Percentiles rank a stretch among this genome's conserved stretches.
phyloP scores from a whole-genome alignment of 306 rosid genomes.

The Luffa aegyptiaca region DNA sequence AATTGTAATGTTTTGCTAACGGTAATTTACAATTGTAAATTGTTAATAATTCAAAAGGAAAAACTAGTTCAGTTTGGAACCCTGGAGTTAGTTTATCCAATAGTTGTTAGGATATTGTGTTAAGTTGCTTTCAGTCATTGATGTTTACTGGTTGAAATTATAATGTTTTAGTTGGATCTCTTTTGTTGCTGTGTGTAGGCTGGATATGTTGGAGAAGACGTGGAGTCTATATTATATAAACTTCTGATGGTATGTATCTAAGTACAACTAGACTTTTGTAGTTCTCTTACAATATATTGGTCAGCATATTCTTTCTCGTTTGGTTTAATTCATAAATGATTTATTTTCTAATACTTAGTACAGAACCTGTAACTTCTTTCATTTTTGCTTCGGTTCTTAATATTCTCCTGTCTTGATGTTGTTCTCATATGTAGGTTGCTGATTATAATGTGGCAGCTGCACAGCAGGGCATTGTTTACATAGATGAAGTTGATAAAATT shows the following conservation, averaged over 20 bases:
- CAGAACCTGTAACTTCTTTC: background rate
- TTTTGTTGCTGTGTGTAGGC: conserved; percentile 47
- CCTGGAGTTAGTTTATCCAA: background rate
- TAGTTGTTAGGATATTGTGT: background rate
- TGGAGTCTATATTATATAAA: conserved; percentile 89
- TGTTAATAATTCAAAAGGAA: background rate
- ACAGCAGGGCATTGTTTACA: conserved; percentile 95
- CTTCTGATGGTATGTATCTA: conserved; percentile 57
- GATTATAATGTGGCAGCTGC: conserved; percentile 95
- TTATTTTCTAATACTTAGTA: background rate
- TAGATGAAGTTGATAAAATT: conserved; percentile 97
- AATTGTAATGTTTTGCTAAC: background rate
- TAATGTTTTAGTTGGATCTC: background rate
- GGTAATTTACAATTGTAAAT: background rate
- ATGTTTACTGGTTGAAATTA: background rate
- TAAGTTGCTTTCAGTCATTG: background rate
- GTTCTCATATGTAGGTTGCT: conserved; percentile 43
- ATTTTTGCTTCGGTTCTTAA: background rate
- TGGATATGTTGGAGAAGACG: conserved; percentile 99
- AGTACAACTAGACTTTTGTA: background rate
- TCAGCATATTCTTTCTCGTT: background rate
- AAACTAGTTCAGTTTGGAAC: background rate
- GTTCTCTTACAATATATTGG: background rate
- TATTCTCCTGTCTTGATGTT: background rate
- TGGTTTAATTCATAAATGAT: background rate